Conservation (phyloP, 2,329 filamentous ascomycete genomes). For the Cryphonectria parasitica region DNA sequence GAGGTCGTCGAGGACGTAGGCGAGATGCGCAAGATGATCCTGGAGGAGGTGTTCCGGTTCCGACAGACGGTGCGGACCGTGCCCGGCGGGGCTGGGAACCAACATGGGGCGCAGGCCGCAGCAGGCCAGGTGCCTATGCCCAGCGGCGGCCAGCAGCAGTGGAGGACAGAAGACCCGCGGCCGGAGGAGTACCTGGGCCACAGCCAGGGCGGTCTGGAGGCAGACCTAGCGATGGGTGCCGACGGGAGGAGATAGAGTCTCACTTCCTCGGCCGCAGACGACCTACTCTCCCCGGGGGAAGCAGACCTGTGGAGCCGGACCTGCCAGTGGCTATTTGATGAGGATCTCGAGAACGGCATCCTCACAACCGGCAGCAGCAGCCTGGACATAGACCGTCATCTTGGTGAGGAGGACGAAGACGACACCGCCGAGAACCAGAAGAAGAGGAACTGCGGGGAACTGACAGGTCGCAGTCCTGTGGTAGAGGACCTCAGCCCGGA, state of each 20-base stretch:
- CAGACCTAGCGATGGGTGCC: slow-evolving; percentile 62
- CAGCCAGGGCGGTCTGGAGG: slow-evolving; percentile 56
- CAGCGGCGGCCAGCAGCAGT: slow-evolving; percentile 49
- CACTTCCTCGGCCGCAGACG: background rate
- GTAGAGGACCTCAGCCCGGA: slow-evolving; percentile 17
- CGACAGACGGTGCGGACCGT: slow-evolving; percentile 63
- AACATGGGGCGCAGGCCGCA: slow-evolving; percentile 38
- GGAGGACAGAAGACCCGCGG: slow-evolving; percentile 63
- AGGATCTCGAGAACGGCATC: background rate
- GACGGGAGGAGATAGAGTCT: slow-evolving; percentile 47
- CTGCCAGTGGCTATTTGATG: slow-evolving; percentile 13
- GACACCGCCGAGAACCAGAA: background rate
- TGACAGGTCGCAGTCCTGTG: background rate
- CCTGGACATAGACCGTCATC: background rate
- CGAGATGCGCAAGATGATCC: slow-evolving; percentile 96
- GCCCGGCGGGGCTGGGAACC: slow-evolving; percentile 41
- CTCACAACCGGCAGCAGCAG: too few relatives aligned
- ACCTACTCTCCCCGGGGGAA: slow-evolving; percentile 14
- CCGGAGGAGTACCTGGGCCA: slow-evolving; percentile 61
- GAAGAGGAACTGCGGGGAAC: background rate
- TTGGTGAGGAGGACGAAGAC: background rate
- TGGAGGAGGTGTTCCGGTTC: slow-evolving; percentile 92
- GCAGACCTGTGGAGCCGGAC: slow-evolving; percentile 23
- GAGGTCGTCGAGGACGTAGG: slow-evolving; percentile 94
- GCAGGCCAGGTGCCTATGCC: slow-evolving; percentile 58